phyloP scores from a whole-genome alignment of 1,284 basidiomycete species.

The Sanguinoderma infundibulare region DNA sequence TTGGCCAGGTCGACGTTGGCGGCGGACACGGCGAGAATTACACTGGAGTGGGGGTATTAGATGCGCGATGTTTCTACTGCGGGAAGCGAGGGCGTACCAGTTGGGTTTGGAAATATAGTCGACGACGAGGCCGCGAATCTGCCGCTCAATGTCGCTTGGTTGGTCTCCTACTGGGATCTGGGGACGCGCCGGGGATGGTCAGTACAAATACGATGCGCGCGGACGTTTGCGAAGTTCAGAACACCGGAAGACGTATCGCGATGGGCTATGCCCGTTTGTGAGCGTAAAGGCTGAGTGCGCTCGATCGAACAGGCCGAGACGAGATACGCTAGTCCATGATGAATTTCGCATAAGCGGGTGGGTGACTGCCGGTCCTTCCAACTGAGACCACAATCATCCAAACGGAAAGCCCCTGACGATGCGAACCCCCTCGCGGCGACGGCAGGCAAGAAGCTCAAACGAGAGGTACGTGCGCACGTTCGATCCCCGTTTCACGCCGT shows the following conservation, averaged over 20 bases:
- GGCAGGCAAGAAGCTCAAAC: slow-evolving; percentile 56
- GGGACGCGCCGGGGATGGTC: not conserved
- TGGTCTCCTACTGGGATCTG: slow-evolving; percentile 92
- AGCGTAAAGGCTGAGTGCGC: too few relatives aligned
- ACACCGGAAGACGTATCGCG: not conserved
- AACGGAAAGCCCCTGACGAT: slow-evolving; percentile 57
- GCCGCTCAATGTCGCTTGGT: slow-evolving; percentile 94
- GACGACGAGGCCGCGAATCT: slow-evolving; percentile 92
- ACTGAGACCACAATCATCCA: slow-evolving; percentile 40
- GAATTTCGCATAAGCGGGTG: too few relatives aligned
- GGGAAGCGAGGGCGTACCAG: slow-evolving; percentile 58
- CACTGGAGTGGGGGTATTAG: slow-evolving; percentile 49
- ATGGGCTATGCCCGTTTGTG: too few relatives aligned
- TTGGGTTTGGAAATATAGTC: slow-evolving; percentile 98
- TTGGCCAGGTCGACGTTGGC: slow-evolving; percentile 99
- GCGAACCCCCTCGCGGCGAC: slow-evolving; percentile 48
- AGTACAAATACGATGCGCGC: not conserved
- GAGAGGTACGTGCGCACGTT: slow-evolving; percentile 46
- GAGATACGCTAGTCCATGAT: too few relatives aligned
- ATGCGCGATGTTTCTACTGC: not conserved
- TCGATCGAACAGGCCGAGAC: too few relatives aligned
- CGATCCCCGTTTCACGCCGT: not conserved
- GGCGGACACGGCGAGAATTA: slow-evolving; percentile 95
- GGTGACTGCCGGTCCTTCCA: too few relatives aligned
- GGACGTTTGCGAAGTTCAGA: not conserved